Conservation (phyloP, 2,329 filamentous ascomycete species). For the Paecilomyces sp. region DNA sequence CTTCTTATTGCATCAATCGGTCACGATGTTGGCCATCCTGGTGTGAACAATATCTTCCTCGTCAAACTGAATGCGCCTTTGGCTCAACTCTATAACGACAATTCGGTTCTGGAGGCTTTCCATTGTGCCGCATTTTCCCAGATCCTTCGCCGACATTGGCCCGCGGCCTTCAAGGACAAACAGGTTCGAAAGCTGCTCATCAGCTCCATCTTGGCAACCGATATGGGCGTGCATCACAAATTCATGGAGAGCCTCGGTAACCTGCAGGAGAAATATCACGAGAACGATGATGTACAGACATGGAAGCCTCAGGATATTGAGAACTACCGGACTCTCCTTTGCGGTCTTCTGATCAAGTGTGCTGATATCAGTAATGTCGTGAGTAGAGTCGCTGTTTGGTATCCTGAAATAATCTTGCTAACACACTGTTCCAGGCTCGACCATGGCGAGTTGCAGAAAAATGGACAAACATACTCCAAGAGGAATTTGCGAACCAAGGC, state of each 20-base stretch:
- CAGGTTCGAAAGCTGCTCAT: constrained; percentile 88
- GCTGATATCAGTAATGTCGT: constrained; percentile 98
- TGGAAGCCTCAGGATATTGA: constrained; percentile 73
- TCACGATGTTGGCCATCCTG: constrained; percentile 94
- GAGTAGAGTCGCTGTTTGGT: constrained; percentile 35
- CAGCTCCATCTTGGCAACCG: constrained; percentile 92
- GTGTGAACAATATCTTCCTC: constrained; percentile 96
- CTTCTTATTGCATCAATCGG: constrained; percentile 93
- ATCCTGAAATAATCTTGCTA: not conserved
- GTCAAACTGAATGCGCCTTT: constrained; percentile 86
- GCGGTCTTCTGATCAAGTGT: constrained; percentile 91
- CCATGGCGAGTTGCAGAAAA: constrained; percentile 72
- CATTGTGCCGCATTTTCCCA: constrained; percentile 97
- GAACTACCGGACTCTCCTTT: constrained; percentile 72
- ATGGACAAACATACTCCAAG: constrained; percentile 91
- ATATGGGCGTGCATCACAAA: constrained; percentile 95
- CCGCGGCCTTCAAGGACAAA: constrained; percentile 66
- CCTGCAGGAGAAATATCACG: constrained; percentile 68
- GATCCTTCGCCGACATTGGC: constrained; percentile 89
- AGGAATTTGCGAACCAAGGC: constrained; percentile 90
- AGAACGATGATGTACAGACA: constrained; percentile 57
- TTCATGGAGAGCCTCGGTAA: constrained; percentile 88
- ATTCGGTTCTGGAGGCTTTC: constrained; percentile 92
- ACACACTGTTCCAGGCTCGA: constrained; percentile 55
- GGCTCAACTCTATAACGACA: constrained; percentile 93